Percentiles rank a stretch among this genome's conserved stretches.
Evolutionary conservation across 2,329 filamentous ascomycete genomes (phyloP).

Genomic region (Chaetomium strumarium): DNA sequence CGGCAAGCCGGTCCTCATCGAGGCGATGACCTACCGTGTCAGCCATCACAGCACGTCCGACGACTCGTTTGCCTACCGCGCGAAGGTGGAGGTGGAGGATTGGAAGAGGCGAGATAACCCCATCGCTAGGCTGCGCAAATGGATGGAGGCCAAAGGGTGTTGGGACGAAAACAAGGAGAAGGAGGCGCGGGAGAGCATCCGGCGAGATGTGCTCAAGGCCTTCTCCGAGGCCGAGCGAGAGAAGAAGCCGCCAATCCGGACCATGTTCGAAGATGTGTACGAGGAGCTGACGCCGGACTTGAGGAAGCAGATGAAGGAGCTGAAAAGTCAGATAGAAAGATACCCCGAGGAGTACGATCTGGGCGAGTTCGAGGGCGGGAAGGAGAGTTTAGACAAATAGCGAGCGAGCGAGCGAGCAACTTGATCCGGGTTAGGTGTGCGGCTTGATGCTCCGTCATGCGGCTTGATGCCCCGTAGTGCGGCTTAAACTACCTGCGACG

Average conservation of each 20-base stretch:
- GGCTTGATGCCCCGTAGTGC: too few relatives aligned
- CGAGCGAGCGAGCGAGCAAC: slow-evolving; percentile 7
- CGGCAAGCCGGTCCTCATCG: slow-evolving; percentile 79
- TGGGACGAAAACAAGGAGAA: slow-evolving; percentile 85
- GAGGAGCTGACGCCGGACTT: slow-evolving; percentile 63
- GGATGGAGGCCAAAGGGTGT: slow-evolving; percentile 73
- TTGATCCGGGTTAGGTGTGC: neutral
- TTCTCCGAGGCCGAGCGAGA: slow-evolving; percentile 79
- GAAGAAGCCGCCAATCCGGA: slow-evolving; percentile 66
- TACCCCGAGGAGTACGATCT: slow-evolving; percentile 91
- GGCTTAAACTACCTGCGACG: too few relatives aligned
- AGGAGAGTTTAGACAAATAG: slow-evolving; percentile 26
- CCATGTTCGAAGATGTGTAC: slow-evolving; percentile 85
- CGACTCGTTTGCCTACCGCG: slow-evolving; percentile 93
- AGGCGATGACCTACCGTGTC: slow-evolving; percentile 97
- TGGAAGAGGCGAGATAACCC: slow-evolving; percentile 56
- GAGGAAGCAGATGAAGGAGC: slow-evolving; percentile 64
- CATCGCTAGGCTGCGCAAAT: slow-evolving; percentile 43
- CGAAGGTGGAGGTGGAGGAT: slow-evolving; percentile 83
- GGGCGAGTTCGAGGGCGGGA: slow-evolving; percentile 30
- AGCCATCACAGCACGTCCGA: slow-evolving; percentile 93
- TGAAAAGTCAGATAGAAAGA: slow-evolving; percentile 70
- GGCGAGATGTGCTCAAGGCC: slow-evolving; percentile 64
- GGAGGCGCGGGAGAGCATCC: slow-evolving; percentile 31
- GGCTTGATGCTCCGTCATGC: too few relatives aligned